Evolutionary conservation across 371 early-diverging fungal genomes (phyloP).

Genomic region (Mycotypha africana): DNA sequence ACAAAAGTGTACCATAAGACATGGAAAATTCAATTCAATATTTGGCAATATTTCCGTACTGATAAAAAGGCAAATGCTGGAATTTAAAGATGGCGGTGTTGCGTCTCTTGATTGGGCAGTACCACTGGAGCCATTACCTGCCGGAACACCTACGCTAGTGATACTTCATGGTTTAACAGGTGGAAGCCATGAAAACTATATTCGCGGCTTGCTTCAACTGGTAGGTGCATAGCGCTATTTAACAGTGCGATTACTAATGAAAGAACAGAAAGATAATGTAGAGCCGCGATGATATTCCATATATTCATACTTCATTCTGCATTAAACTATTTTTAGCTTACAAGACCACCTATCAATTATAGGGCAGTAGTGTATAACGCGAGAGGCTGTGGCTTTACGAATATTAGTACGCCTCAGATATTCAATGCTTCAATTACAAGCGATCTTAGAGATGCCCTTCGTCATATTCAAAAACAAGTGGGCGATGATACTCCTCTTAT

Average conservation of each 20-base stretch:
- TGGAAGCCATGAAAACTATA: slow-evolving; percentile 75
- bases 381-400: slow-evolving; percentile 73
- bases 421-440: slow-evolving; percentile 76
- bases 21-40: background rate
- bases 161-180: slow-evolving; percentile 85
- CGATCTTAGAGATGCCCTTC: slow-evolving; percentile 62
- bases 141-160: slow-evolving; percentile 59
- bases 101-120: slow-evolving; percentile 80
- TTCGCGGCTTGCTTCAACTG: slow-evolving; percentile 58
- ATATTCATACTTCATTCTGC: too few species aligned
- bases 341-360: slow-evolving; percentile 43
- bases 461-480: slow-evolving; percentile 42
- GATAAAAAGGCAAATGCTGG: slow-evolving; percentile 53
- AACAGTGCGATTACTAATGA: too few species aligned
- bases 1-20: too few species aligned
- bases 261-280: too few species aligned
- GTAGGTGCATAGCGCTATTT: too few species aligned
- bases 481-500: slow-evolving; percentile 57
- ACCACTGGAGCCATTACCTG: slow-evolving; percentile 32
- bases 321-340: too few species aligned
- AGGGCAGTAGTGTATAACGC: slow-evolving; percentile 76
- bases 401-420: slow-evolving; percentile 64
- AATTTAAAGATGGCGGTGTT: slow-evolving; percentile 73
- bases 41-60: background rate
- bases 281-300: too few species aligned